Conservation (phyloP, 208 protist species). For the Sergeia podlipaevii region DNA sequence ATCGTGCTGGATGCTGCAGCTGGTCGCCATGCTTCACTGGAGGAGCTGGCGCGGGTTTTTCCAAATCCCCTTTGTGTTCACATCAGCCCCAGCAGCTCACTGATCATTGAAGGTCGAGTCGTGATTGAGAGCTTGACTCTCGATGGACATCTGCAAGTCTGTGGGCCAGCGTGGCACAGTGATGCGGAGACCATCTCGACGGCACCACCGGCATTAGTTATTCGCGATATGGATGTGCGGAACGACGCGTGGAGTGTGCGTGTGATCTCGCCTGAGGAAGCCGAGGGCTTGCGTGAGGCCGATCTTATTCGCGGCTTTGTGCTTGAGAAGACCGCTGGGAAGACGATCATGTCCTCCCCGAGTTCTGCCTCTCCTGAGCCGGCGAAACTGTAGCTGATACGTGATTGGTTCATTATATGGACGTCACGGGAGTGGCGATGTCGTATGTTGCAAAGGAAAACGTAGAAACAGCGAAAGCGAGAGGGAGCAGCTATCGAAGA, state of each 20-base stretch:
- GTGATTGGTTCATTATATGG: background rate
- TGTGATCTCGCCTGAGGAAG: slow-evolving; percentile 4
- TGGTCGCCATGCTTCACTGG: slow-evolving; percentile 4
- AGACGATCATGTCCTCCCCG: slow-evolving; percentile 10
- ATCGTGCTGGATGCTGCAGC: slow-evolving; percentile 28
- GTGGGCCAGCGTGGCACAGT: too few relatives aligned
- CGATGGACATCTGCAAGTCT: slow-evolving; percentile 54
- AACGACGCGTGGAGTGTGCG: slow-evolving; percentile 57
- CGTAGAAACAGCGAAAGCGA: too few relatives aligned
- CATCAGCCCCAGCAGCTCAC: slow-evolving; percentile 54
- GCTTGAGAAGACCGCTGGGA: slow-evolving; percentile 37
- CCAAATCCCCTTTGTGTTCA: slow-evolving; percentile 43
- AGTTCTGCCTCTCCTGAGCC: background rate
- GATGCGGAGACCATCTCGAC: slow-evolving; percentile 8
- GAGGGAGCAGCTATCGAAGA: too few relatives aligned
- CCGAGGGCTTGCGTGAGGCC: slow-evolving; percentile 20
- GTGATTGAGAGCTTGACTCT: slow-evolving; percentile 67
- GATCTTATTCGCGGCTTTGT: slow-evolving; percentile 78
- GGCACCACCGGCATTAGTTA: slow-evolving; percentile 26
- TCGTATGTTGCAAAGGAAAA: background rate
- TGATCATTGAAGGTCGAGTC: slow-evolving; percentile 73
- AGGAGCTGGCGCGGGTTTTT: slow-evolving; percentile 37
- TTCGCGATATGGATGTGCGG: slow-evolving; percentile 34
- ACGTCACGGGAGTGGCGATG: background rate
- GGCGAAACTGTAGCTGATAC: background rate